Conservation (phyloP, 1,139 yeast genomes). For the Blastobotrys buckinghamii region DNA sequence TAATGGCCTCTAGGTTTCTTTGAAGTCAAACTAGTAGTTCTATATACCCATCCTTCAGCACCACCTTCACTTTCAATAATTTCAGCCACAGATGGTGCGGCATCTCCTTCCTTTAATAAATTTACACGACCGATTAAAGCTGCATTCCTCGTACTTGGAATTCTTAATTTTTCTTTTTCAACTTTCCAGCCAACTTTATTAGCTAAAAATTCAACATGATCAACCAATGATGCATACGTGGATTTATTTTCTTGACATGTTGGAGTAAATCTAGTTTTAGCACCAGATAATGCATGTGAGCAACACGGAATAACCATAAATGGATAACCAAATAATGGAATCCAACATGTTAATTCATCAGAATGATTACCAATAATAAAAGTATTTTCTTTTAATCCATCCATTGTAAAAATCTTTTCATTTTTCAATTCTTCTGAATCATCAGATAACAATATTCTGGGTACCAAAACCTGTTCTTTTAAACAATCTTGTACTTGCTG, state of each 20-base stretch:
- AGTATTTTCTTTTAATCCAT: slow-evolving; percentile 43
- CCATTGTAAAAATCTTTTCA: slow-evolving; percentile 52
- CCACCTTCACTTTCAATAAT: slow-evolving; percentile 75
- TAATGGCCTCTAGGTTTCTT: slow-evolving; percentile 37
- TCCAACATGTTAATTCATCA: slow-evolving; percentile 94
- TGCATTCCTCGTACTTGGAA: slow-evolving; percentile 92
- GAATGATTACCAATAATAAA: slow-evolving; percentile 93
- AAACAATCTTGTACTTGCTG: slow-evolving; percentile 49
- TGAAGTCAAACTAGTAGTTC: slow-evolving; percentile 23
- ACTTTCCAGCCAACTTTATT: slow-evolving; percentile 72
- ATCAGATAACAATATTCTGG: slow-evolving; percentile 60
- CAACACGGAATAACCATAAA: slow-evolving; percentile 95
- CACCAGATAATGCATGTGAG: slow-evolving; percentile 80
- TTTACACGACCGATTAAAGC: slow-evolving; percentile 66
- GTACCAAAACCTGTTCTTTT: slow-evolving; percentile 74
- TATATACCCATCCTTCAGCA: slow-evolving; percentile 85
- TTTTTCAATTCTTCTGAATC: slow-evolving; percentile 39
- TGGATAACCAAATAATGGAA: slow-evolving; percentile 80
- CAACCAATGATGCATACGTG: slow-evolving; percentile 77
- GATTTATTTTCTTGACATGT: slow-evolving; percentile 42
- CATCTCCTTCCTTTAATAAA: slow-evolving; percentile 25
- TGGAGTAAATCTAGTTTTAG: slow-evolving; percentile 57
- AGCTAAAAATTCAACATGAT: slow-evolving; percentile 72
- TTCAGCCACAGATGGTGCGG: slow-evolving; percentile 30
- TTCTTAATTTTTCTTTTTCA: slow-evolving; percentile 80